Percentiles rank a stretch among this genome's conserved stretches.
Evolutionary conservation across 768 basidiomycete genomes (phyloP).

Genomic region (Leccinum uliginosum): DNA sequence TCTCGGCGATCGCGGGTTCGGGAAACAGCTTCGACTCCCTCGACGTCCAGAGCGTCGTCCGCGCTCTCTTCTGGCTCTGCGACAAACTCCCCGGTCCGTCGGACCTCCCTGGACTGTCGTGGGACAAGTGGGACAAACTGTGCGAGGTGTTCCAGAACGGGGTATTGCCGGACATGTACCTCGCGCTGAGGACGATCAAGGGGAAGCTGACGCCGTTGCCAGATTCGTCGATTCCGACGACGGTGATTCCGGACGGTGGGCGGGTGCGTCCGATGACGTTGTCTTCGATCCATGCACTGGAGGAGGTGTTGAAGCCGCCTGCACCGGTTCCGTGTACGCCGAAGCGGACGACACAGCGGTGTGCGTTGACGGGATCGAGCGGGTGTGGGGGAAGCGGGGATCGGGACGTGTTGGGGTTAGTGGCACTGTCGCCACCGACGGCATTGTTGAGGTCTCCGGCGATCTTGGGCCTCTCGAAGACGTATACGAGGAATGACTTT

Average conservation of each 20-base stretch:
- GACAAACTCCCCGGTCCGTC: slow-evolving; percentile 41
- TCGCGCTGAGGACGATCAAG: slow-evolving; percentile 31
- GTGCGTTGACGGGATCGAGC: slow-evolving; percentile 20
- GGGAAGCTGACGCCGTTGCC: slow-evolving; percentile 28
- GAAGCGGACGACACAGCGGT: slow-evolving; percentile 32
- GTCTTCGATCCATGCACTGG: slow-evolving; percentile 40
- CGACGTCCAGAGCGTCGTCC: slow-evolving; percentile 37
- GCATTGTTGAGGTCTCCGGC: slow-evolving; percentile 67
- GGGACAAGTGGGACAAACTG: slow-evolving; percentile 43
- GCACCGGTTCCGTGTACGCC: slow-evolving; percentile 50
- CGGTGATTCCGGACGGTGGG: slow-evolving; percentile 35
- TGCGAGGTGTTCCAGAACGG: slow-evolving; percentile 35
- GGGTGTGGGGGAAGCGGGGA: slow-evolving; percentile 6
- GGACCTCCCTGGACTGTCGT: slow-evolving; percentile 46
- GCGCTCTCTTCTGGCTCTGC: slow-evolving; percentile 55
- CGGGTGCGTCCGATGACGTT: slow-evolving; percentile 31
- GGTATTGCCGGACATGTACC: slow-evolving; percentile 25
- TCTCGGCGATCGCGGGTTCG: slow-evolving; percentile 28
- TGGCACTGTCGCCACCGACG: slow-evolving; percentile 65
- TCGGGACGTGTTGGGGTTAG: slow-evolving; percentile 47
- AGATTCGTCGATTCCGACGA: slow-evolving; percentile 22
- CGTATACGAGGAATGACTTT: slow-evolving; percentile 78
- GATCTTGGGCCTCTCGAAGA: slow-evolving; percentile 77
- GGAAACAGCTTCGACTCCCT: slow-evolving; percentile 26
- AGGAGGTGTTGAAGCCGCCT: slow-evolving; percentile 42